Evolutionary conservation across 1,284 basidiomycete species (phyloP).

Genomic region (Peniophora sp.): DNA sequence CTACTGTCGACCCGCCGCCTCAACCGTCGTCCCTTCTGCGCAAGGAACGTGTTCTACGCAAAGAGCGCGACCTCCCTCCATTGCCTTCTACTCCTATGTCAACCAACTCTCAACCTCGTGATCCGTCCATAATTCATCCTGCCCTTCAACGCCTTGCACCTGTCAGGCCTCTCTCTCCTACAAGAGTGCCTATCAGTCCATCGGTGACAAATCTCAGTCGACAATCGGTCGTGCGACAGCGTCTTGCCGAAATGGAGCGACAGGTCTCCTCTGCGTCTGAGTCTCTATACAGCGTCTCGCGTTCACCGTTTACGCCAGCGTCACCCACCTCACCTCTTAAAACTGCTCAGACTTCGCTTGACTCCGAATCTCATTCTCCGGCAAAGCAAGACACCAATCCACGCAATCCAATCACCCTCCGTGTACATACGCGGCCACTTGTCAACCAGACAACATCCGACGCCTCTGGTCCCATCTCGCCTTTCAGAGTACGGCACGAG

Average conservation of each 20-base stretch:
- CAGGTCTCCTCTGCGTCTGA: conserved; percentile 9
- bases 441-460: too few species aligned
- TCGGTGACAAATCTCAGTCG: conserved; percentile 44
- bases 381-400: too few species aligned
- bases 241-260: conserved; percentile 39
- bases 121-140: too few species aligned
- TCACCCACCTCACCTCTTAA: not conserved
- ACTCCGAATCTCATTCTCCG: conserved; percentile 3
- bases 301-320: not conserved
- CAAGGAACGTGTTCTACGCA: too few species aligned
- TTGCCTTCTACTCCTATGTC: conserved; percentile 9
- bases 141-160: conserved; percentile 9
- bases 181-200: conserved; percentile 26
- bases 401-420: too few species aligned
- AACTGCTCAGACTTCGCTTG: conserved; percentile 4
- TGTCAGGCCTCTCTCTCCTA: conserved; percentile 13
- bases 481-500: too few species aligned
- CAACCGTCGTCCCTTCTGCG: too few species aligned
- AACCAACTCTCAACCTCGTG: too few species aligned
- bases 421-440: too few species aligned
- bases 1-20: too few species aligned
- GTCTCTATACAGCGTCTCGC: not conserved
- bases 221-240: conserved; percentile 42
- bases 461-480: too few species aligned
- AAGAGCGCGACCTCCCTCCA: not conserved